Percentiles rank a stretch among this genome's conserved stretches.
These are phyloP conservation scores for Aspergillus taichungensis DNA, from an alignment of 495 filamentous ascomycete species.

Conservation along the genomic window DNA sequence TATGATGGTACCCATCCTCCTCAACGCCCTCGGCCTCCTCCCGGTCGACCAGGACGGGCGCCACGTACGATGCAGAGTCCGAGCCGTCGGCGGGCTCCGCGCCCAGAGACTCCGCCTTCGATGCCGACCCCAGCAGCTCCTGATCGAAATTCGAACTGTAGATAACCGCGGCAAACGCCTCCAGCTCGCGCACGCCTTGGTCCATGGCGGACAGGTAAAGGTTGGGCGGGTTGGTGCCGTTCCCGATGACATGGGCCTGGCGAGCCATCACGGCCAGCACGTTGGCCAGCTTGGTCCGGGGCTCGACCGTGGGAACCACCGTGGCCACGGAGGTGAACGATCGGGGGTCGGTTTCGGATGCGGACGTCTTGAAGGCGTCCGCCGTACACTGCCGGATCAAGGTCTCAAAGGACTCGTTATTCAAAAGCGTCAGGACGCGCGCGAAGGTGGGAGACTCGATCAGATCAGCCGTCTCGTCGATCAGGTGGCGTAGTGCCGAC, in stretches of 20 bases:
- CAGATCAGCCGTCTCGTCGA: constrained; percentile 92
- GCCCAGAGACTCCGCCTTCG: constrained; percentile 6
- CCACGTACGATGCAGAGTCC: constrained; percentile 15
- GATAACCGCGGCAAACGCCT: constrained; percentile 88
- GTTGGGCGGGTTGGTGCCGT: constrained; percentile 57
- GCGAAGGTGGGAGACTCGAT: constrained; percentile 89
- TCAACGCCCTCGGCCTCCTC: constrained; percentile 9
- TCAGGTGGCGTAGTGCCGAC: constrained; percentile 65
- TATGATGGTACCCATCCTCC: neutral
- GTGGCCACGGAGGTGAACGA: constrained; percentile 36
- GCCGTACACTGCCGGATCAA: constrained; percentile 69
- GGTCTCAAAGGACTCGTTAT: constrained; percentile 77
- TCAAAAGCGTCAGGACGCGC: constrained; percentile 71
- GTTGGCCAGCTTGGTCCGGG: constrained; percentile 76
- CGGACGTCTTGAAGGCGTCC: constrained; percentile 63
- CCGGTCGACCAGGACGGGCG: constrained; percentile 18
- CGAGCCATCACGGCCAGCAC: constrained; percentile 77
- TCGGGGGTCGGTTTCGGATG: constrained; percentile 34
- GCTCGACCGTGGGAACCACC: constrained; percentile 24
- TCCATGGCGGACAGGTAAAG: constrained; percentile 85
- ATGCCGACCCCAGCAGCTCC: constrained; percentile 33
- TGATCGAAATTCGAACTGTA: constrained; percentile 89
- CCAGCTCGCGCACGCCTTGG: constrained; percentile 65
- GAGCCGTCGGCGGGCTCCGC: constrained; percentile 6
- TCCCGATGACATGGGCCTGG: constrained; percentile 84